These are phyloP conservation scores for Viridothelium virens DNA, from an alignment of 495 filamentous ascomycete species.

Conservation along the genomic window DNA sequence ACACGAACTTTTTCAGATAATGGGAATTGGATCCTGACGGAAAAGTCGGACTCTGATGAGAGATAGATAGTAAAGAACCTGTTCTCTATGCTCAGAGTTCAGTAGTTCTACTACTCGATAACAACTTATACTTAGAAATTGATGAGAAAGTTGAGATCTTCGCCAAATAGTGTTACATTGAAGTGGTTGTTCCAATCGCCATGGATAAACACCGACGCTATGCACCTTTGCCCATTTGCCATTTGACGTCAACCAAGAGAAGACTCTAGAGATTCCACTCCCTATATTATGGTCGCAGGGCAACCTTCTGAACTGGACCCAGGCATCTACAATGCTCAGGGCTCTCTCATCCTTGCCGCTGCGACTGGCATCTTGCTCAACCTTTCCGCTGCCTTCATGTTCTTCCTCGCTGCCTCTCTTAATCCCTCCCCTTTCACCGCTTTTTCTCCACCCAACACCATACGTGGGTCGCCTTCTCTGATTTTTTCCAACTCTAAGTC, in stretches of 20 bases:
- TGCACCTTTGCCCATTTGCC: background rate
- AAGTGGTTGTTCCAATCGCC: background rate
- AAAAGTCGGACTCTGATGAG: no score
- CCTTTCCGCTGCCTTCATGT: background rate
- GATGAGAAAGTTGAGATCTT: background rate
- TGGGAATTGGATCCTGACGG: no score
- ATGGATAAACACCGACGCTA: background rate
- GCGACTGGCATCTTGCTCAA: background rate
- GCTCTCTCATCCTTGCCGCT: constrained; percentile 2
- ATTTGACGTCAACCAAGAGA: background rate
- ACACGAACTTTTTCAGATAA: no score
- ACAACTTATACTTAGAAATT: background rate
- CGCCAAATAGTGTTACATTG: background rate
- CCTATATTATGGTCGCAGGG: background rate
- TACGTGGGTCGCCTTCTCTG: background rate
- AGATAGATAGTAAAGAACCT: no score
- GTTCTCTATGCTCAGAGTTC: no score
- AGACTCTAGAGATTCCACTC: background rate
- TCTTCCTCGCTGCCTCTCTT: background rate
- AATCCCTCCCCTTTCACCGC: background rate
- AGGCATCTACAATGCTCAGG: background rate
- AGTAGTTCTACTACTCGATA: no score
- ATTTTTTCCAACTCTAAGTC: constrained; percentile 4
- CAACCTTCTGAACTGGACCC: background rate
- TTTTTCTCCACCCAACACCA: background rate